Base-by-base conservation (phyloP, 2,329 filamentous ascomycete species). In the Talaromyces islandicus region DNA sequence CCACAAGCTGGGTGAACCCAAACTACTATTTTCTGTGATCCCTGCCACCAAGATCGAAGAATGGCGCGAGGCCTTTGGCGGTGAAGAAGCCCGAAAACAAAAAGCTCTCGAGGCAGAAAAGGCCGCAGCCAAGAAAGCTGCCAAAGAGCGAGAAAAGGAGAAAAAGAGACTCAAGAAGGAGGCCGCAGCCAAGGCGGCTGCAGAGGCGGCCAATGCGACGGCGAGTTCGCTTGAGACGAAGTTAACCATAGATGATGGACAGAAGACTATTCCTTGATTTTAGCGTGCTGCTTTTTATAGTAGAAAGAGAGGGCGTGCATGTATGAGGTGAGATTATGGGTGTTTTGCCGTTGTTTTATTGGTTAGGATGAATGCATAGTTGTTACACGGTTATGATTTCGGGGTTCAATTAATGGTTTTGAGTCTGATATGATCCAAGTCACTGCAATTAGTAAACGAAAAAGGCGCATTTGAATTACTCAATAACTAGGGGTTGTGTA, bases 1-100 rank as follows among this genome's bases (percentile, higher is more conserved):
- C 60, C 91, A 96, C 78, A 88, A 87, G 71, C 88, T 97, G 64
- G 90, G 91, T 66, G 88, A 88, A 70, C 86, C 92, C 0, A 84
- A 85, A 64, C 88, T 91, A 80, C 81, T 96, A 32, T 96, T 96
- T 77, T 85, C 85, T n/a, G 84, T 83, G 58, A 96, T 96, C 69
- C 89, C 92, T 64, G 81, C 88, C 10, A 87, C 90, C 74, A 93
- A 92, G 79, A 86, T 89, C 53, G 85, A 88, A 56, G 89, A 93
- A 72, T 96, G 92, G 92, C 86, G 88, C 61, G 85, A 88, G 64
- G 83, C 84, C 66, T 96, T 87, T 67, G 87, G 87, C 56, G 87
- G 87, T 7, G 81, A 82, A 38, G 81, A 88, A 66, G 86, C 90
- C 64, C 80, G 86, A 46, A 88, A 88, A 69, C 88, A 89, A 68